Evolutionary conservation across 164 flowering plant genomes (phyloP), one percentile per base, ranked within the genome.

Genomic region (Vitis riparia): DNA sequence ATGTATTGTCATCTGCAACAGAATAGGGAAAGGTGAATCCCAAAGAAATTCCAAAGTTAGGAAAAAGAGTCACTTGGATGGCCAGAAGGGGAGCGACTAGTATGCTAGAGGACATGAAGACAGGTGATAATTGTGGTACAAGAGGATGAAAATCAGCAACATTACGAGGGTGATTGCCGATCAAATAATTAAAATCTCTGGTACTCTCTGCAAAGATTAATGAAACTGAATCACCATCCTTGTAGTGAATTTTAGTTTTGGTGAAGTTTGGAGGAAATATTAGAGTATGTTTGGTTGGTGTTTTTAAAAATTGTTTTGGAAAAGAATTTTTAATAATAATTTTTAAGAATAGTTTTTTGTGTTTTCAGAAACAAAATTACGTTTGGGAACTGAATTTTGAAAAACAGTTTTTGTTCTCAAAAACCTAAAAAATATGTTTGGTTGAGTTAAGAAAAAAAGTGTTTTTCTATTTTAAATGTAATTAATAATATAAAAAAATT

Each of bases 201-300:
- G 50, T n/a, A 29, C 77, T 75, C 74, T 82, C 82, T 0, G 81
- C 82, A 9, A 82, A 55, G 27, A 74, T 70, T 2, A 87, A 19
- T 0, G 75, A 23, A 51, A 84, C 76, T 8, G 82, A 76, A 63
- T 84, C 83, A 8, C 81, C 82, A 1, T 72, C 71, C 32, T 8
- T 15, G 79, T 69, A 83, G 52, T 71, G 48, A 51, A 84, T 56
- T 11, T 47, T 48, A 65, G 80, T 81, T 10, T 70, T 66, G 9
- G 23, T 58, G 19, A 77, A 71, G 11, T 77, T 65, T 2, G 76
- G 72, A 6, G 80, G 78, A 49, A 50, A 58, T 6, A 74, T 48
- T 9, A 84, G 19, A 1, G 19, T 19, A 19, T 19, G 19, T 19
- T 19, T 19, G 19, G 19, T 19, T 19, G 19, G 19, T 19, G 19